Conservation (phyloP, 164 flowering plant species). For the Warburgia ugandensis region DNA sequence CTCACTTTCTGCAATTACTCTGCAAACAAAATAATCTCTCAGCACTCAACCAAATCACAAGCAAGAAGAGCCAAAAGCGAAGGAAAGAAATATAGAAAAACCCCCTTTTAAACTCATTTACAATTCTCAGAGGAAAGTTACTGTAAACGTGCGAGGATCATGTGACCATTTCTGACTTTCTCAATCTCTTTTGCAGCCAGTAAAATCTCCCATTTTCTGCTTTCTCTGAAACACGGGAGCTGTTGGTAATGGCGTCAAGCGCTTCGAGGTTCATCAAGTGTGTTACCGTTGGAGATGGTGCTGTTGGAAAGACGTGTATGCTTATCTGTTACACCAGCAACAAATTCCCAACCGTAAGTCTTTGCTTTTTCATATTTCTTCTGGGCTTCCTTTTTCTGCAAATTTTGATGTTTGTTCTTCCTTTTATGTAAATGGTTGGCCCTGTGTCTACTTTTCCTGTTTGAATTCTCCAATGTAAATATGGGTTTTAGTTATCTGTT, state of each 20-base stretch:
- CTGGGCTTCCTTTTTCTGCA: constrained; percentile 3
- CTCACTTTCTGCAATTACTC: too few species aligned
- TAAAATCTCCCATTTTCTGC: constrained; percentile 7
- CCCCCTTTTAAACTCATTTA: too few species aligned
- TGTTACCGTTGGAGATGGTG: constrained; percentile 96
- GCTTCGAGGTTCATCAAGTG: constrained; percentile 93
- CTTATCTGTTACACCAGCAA: constrained; percentile 93
- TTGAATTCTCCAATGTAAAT: too few species aligned
- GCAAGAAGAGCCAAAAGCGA: too few species aligned
- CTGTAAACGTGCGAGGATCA: too few species aligned
- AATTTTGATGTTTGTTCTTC: constrained; percentile 6
- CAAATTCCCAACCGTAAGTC: constrained; percentile 87
- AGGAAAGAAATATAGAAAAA: too few species aligned
- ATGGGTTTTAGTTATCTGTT: constrained; percentile 12
- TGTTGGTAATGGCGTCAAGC: constrained; percentile 48
- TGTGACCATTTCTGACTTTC: constrained; percentile 45
- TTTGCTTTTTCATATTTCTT: too few species aligned
- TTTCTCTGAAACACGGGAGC: not conserved
- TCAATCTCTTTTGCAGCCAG: not conserved
- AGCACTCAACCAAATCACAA: too few species aligned
- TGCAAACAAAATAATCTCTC: too few species aligned
- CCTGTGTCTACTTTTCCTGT: too few species aligned
- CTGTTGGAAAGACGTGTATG: constrained; percentile 97
- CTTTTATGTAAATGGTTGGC: not conserved
- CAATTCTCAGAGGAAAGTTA: too few species aligned